These are phyloP conservation scores for Fusarium redolens DNA, from an alignment of 2,329 filamentous ascomycete species.

Conservation along the genomic window DNA sequence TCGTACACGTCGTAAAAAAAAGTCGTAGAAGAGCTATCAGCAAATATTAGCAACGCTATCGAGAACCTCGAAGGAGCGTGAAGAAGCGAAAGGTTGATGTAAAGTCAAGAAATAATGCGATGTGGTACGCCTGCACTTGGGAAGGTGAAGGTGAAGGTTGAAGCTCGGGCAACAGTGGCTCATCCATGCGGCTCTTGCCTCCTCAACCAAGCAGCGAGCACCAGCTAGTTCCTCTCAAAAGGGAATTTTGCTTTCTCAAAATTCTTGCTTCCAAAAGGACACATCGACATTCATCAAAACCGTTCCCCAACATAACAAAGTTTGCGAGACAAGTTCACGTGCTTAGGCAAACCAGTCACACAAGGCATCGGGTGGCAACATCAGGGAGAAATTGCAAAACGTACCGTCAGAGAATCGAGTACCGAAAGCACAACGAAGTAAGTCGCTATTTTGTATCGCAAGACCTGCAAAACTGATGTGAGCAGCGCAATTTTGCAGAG, in stretches of 20 bases:
- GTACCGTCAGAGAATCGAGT: constrained; percentile 41
- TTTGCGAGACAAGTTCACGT: not conserved
- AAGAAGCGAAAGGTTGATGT: not conserved
- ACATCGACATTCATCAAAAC: not conserved
- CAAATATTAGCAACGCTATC: constrained; percentile 28
- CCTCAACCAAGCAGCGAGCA: not conserved
- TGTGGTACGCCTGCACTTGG: not conserved
- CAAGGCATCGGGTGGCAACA: not conserved
- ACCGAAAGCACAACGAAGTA: constrained; percentile 43
- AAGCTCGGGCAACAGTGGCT: constrained; percentile 5
- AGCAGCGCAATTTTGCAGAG: not conserved
- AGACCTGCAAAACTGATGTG: constrained; percentile 33
- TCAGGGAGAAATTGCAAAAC: not conserved
- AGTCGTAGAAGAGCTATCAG: constrained; percentile 42
- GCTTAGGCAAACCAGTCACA: not conserved
- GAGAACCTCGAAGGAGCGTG: not conserved
- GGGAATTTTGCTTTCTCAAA: not conserved
- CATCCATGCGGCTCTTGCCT: constrained; percentile 8
- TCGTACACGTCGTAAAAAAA: constrained; percentile 46
- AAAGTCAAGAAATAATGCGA: not conserved
- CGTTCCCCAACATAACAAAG: not conserved
- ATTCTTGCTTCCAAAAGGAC: not conserved
- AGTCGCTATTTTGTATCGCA: constrained; percentile 43
- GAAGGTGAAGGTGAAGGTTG: not conserved
- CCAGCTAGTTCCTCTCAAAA: not conserved